These are phyloP conservation scores for Tremella yokohamensis DNA, from an alignment of 768 basidiomycete species.

Conservation along the genomic window DNA sequence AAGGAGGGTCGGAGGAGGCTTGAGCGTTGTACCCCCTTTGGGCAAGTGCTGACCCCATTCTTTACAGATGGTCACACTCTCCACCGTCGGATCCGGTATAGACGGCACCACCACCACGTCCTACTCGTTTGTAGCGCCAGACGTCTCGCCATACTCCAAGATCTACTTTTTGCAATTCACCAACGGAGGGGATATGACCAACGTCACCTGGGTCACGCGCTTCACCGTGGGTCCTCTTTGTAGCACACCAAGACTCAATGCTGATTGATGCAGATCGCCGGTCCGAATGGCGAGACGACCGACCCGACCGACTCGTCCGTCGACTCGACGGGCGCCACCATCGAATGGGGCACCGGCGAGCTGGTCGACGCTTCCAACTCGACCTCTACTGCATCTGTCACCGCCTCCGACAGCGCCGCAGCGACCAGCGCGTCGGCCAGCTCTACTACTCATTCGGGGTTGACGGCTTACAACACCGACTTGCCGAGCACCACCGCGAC, in stretches of 20 bases:
- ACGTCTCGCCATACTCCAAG: constrained; percentile 41
- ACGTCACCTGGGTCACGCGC: constrained; percentile 44
- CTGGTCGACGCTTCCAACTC: constrained; percentile 16
- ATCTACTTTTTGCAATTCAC: constrained; percentile 51
- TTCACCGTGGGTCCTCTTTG: constrained; percentile 46
- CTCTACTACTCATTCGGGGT: not conserved
- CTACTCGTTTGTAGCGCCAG: constrained; percentile 32
- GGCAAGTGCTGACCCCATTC: not conserved
- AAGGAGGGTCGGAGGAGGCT: no score
- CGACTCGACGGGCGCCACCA: constrained; percentile 30
- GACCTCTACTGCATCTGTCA: constrained; percentile 14
- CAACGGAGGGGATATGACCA: constrained; percentile 27
- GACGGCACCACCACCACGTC: constrained; percentile 36
- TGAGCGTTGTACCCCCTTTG: not conserved
- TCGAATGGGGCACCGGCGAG: constrained; percentile 42
- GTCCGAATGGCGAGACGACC: constrained; percentile 39
- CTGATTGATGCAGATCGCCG: constrained; percentile 38
- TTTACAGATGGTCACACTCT: not conserved
- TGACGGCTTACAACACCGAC: constrained; percentile 7
- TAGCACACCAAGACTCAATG: no score
- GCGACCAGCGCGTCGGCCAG: constrained; percentile 8
- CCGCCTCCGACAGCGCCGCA: constrained; percentile 15
- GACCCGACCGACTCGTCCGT: constrained; percentile 39
- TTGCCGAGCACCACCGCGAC: not conserved
- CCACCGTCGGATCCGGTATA: constrained; percentile 36